phyloP scores from a whole-genome alignment of 371 early-diverging fungal species.

The Lichtheimia ramosa region DNA sequence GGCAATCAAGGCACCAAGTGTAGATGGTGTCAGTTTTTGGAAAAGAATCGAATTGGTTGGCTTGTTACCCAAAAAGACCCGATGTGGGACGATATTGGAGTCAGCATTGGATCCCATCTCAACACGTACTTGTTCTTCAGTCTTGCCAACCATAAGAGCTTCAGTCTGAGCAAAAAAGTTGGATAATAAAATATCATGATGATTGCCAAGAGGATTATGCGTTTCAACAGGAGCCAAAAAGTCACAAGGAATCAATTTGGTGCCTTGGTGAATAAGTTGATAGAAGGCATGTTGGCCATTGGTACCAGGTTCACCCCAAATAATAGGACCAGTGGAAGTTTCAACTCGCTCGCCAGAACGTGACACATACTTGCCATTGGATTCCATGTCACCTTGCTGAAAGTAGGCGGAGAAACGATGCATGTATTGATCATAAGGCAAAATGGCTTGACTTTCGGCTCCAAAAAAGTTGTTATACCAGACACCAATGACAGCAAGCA shows the following conservation, averaged over 20 bases:
- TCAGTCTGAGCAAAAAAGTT: constrained; percentile 99
- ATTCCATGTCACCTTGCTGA: constrained; percentile 99
- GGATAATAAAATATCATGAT: constrained; percentile 95
- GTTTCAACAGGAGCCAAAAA: constrained; percentile 93
- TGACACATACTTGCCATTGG: constrained; percentile 96
- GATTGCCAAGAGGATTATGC: constrained; percentile 80
- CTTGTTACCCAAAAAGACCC: constrained; percentile 94
- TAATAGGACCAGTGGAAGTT: constrained; percentile 93
- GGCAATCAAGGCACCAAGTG: constrained; percentile 93
- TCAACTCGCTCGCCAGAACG: constrained; percentile 76
- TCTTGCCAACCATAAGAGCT: constrained; percentile 96
- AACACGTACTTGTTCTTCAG: constrained; percentile 72
- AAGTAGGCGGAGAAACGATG: constrained; percentile 96
- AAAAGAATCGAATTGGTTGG: constrained; percentile 97
- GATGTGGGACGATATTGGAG: constrained; percentile 81
- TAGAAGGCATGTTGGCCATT: constrained; percentile 99
- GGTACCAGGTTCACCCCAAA: constrained; percentile 99
- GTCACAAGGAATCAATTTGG: constrained; percentile 93
- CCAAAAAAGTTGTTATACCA: constrained; percentile 98
- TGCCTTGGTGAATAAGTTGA: constrained; percentile 99
- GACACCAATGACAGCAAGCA: constrained; percentile 89
- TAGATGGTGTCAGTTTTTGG: constrained; percentile 88
- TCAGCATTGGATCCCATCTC: constrained; percentile 64
- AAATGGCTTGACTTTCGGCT: constrained; percentile 93
- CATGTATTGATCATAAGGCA: constrained; percentile 99